Evolutionary conservation across 805 yeast species (phyloP).

Genomic region (Candida broadrunensis): DNA sequence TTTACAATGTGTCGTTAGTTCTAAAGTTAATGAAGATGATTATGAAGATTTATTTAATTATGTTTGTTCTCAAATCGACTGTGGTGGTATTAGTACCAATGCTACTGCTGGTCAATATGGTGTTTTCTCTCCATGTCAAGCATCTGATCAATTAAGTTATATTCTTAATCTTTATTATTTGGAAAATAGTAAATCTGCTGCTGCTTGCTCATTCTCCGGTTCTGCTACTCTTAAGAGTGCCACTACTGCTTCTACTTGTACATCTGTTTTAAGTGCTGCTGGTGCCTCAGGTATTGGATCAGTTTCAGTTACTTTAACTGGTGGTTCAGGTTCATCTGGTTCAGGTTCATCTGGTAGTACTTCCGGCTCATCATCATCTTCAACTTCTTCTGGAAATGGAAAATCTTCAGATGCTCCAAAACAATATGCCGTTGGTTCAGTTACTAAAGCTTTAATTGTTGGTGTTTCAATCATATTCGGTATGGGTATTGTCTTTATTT

Average conservation of each 20-base stretch:
- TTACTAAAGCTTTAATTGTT: conserved; percentile 14
- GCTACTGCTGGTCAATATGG: conserved; percentile 41
- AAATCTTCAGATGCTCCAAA: conserved; percentile 17
- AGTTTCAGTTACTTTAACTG: conserved; percentile 31
- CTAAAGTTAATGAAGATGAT: conserved; percentile 24
- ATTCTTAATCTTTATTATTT: conserved; percentile 38
- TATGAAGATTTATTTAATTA: conserved; percentile 31
- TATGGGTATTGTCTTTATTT: conserved; percentile 20
- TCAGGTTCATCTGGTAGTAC: conserved; percentile 23
- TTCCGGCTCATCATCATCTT: conserved; percentile 13
- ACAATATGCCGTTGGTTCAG: conserved; percentile 6
- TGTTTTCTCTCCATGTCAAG: conserved; percentile 37
- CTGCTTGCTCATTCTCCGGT: conserved; percentile 40
- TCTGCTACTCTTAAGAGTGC: conserved; percentile 34
- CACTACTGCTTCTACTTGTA: conserved; percentile 46
- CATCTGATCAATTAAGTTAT: conserved; percentile 35
- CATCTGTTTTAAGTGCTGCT: conserved; percentile 58
- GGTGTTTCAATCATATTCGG: conserved; percentile 24
- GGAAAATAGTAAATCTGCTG: conserved; percentile 17
- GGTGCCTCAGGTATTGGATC: conserved; percentile 70
- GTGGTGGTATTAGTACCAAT: conserved; percentile 35
- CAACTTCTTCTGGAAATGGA: conserved; percentile 15
- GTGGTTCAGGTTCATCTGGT: conserved; percentile 18
- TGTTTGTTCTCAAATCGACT: conserved; percentile 33
- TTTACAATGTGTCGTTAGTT: conserved; percentile 32